Percentiles rank a stretch among this genome's conserved stretches.
phyloP scores from a whole-genome alignment of 2,329 filamentous ascomycete genomes.

The Neonectria ditissima region DNA sequence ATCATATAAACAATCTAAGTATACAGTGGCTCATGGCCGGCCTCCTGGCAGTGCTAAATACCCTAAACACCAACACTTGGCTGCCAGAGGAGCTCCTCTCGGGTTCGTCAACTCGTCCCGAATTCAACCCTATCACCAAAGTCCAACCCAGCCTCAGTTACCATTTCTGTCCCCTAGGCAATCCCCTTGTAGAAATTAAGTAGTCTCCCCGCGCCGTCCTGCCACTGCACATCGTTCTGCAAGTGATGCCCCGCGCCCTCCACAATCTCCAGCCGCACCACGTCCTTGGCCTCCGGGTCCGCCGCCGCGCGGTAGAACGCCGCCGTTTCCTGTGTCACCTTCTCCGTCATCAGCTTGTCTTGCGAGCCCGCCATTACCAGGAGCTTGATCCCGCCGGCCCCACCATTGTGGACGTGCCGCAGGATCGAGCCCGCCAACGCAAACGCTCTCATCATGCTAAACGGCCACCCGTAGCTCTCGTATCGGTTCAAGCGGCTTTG shows the following conservation, averaged over 20 bases:
- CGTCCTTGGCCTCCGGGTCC: conserved; percentile 42
- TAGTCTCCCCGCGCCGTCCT: conserved; percentile 59
- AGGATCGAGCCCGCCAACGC: conserved; percentile 56
- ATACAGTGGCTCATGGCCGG: conserved; percentile 12
- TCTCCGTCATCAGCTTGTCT: conserved; percentile 56
- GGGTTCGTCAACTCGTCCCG: neutral
- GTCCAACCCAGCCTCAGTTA: neutral
- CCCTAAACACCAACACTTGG: conserved; percentile 10
- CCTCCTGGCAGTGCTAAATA: conserved; percentile 15
- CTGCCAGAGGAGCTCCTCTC: conserved; percentile 19
- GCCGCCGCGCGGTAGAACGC: conserved; percentile 41
- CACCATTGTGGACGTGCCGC: conserved; percentile 47
- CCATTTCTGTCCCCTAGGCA: conserved; percentile 1
- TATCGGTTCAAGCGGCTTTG: conserved; percentile 59
- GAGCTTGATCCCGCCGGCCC: conserved; percentile 42
- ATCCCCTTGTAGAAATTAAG: conserved; percentile 53
- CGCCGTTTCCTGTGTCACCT: conserved; percentile 54
- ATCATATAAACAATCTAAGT: conserved; percentile 21
- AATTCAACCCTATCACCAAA: neutral
- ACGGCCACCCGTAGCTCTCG: conserved; percentile 65
- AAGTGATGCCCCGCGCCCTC: conserved; percentile 63
- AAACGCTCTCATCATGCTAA: conserved; percentile 61
- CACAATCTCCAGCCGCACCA: conserved; percentile 57
- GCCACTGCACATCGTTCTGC: conserved; percentile 64
- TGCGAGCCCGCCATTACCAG: conserved; percentile 54